Conservation (phyloP, 305 asterid genomes). For the Fraxinus dipetala region DNA sequence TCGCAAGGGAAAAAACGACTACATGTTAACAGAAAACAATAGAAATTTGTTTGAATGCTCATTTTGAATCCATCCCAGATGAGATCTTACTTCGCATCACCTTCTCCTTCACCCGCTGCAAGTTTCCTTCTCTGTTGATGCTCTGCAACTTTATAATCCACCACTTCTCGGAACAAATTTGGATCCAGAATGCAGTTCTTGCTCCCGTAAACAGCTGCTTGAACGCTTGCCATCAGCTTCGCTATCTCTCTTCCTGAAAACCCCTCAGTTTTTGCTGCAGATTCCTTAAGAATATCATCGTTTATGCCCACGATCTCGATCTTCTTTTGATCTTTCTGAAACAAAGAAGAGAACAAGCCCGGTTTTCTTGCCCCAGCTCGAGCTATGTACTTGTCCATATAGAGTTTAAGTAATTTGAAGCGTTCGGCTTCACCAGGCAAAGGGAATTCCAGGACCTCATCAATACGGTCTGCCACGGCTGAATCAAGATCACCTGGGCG, state of each 20-base stretch:
- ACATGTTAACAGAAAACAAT: slow-evolving; percentile 19
- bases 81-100: background rate
- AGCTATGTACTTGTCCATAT: slow-evolving; percentile 76
- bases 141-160: slow-evolving; percentile 92
- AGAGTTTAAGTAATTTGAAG: slow-evolving; percentile 67
- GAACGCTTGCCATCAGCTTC: slow-evolving; percentile 88
- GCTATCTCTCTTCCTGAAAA: slow-evolving; percentile 96
- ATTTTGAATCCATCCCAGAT: background rate
- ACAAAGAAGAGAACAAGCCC: slow-evolving; percentile 53
- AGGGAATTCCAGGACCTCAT: slow-evolving; percentile 91
- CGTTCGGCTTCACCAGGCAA: slow-evolving; percentile 94
- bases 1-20: slow-evolving; percentile 10
- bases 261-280: slow-evolving; percentile 69
- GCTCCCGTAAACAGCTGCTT: slow-evolving; percentile 91
- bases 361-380: slow-evolving; percentile 68
- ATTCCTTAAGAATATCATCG: slow-evolving; percentile 75
- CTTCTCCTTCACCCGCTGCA: slow-evolving; percentile 38
- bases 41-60: slow-evolving; percentile 8
- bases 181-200: slow-evolving; percentile 73
- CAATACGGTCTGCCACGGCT: slow-evolving; percentile 91
- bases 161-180: slow-evolving; percentile 72
- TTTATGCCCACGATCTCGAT: slow-evolving; percentile 67
- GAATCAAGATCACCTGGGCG: slow-evolving; percentile 94
- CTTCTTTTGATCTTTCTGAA: slow-evolving; percentile 58
- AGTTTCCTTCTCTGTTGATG: slow-evolving; percentile 87